These are phyloP conservation scores for Rhodotorula diobovata DNA, from an alignment of 768 basidiomycete species.

Conservation along the genomic window DNA sequence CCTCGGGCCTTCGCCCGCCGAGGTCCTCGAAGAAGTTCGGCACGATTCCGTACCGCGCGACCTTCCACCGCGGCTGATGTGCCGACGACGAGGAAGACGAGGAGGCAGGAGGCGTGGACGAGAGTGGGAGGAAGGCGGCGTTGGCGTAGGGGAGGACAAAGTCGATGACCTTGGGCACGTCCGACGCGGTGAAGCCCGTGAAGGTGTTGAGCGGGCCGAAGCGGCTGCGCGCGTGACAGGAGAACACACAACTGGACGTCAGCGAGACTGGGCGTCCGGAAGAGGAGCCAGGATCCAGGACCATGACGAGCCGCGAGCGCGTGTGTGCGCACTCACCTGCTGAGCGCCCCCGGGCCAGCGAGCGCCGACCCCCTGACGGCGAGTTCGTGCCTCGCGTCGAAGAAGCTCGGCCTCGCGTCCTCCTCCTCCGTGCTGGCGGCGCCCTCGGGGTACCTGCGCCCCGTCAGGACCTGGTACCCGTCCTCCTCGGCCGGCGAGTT, in stretches of 20 bases:
- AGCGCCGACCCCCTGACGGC: slow-evolving; percentile 3
- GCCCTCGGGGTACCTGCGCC: slow-evolving; percentile 3
- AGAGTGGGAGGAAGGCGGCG: slow-evolving; percentile 7
- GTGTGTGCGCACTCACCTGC: slow-evolving; percentile 8
- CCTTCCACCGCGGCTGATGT: slow-evolving; percentile 12
- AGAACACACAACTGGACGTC: too few species aligned
- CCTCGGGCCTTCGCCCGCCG: slow-evolving; percentile 1
- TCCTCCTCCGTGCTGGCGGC: too few species aligned
- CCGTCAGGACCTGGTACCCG: slow-evolving; percentile 46
- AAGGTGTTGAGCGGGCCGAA: slow-evolving; percentile 38
- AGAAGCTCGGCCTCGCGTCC: slow-evolving; percentile 6
- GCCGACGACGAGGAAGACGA: not conserved
- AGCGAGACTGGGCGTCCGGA: too few species aligned
- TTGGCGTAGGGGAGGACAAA: slow-evolving; percentile 31
- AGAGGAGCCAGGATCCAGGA: too few species aligned
- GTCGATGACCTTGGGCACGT: slow-evolving; percentile 32
- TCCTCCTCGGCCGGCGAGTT: slow-evolving; percentile 47
- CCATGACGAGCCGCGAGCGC: too few species aligned
- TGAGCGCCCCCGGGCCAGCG: slow-evolving; percentile 14
- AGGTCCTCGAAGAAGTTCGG: slow-evolving; percentile 35
- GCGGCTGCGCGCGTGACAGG: not conserved
- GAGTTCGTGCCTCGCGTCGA: slow-evolving; percentile 33
- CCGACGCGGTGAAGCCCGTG: slow-evolving; percentile 33
- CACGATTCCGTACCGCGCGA: slow-evolving; percentile 31
- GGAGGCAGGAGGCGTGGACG: too few species aligned